phyloP scores from a whole-genome alignment of 371 early-diverging fungal species.

The Blyttiomyces sp. region DNA sequence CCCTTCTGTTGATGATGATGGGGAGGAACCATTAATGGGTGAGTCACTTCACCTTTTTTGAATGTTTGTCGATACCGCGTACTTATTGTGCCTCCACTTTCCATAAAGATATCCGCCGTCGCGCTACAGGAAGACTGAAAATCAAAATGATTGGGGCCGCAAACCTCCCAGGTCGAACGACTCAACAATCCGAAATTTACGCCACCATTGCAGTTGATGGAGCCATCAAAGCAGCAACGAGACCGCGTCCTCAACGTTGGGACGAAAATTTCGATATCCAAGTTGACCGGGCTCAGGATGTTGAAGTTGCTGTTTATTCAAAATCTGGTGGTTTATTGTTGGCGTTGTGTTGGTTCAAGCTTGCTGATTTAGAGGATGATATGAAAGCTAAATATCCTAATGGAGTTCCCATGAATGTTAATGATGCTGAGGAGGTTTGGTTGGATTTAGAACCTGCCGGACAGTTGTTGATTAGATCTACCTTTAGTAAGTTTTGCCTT shows the following conservation, averaged over 20 bases:
- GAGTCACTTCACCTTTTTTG: background rate
- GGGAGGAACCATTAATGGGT: conserved; percentile 31
- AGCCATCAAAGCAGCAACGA: conserved; percentile 28
- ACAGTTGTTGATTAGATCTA: conserved; percentile 36
- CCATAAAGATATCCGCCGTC: conserved; percentile 21
- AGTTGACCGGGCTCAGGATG: conserved; percentile 44
- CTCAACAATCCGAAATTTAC: conserved; percentile 32
- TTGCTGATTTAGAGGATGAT: conserved; percentile 45
- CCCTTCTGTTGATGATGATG: conserved; percentile 24
- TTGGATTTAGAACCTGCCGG: conserved; percentile 54
- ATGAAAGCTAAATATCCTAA: conserved; percentile 22
- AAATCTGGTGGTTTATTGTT: conserved; percentile 26
- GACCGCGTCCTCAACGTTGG: conserved; percentile 31
- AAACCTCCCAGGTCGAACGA: conserved; percentile 36
- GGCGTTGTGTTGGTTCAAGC: conserved; percentile 45
- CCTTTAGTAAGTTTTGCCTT: conserved; percentile 31
- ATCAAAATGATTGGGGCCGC: conserved; percentile 33
- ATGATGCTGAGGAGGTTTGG: conserved; percentile 42
- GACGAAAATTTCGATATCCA: conserved; percentile 42
- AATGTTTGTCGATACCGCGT: too few relatives aligned
- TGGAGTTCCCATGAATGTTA: conserved; percentile 18
- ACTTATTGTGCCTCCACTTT: background rate
- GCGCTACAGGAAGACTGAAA: conserved; percentile 35
- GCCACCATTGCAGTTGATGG: conserved; percentile 42
- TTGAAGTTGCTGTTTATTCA: conserved; percentile 47